A percentile compares a stretch with the other conserved stretches of the same genome.
Conservation (phyloP, 225 moss, liverwort and hornwort species). For the Ulota crispa region DNA sequence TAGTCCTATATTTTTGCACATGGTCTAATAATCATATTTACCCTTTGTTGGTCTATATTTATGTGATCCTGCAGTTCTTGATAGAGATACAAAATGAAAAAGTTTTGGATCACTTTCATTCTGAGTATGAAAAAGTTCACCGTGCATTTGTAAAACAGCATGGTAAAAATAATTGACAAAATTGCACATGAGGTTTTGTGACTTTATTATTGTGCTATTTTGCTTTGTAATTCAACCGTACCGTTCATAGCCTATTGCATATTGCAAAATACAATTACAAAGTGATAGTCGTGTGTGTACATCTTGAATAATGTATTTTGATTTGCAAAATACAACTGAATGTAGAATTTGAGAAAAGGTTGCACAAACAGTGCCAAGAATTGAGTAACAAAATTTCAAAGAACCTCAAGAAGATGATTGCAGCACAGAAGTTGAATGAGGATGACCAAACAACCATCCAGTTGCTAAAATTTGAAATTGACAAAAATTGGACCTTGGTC, state of each 20-base stretch:
- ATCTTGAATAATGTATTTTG: not conserved
- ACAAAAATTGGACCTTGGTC: conserved; percentile 86
- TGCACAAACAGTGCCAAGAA: conserved; percentile 70
- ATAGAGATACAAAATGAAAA: conserved; percentile 70
- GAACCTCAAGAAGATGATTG: conserved; percentile 61
- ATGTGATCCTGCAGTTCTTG: conserved; percentile 54
- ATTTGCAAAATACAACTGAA: not conserved
- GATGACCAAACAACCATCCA: conserved; percentile 75
- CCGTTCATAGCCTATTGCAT: not conserved
- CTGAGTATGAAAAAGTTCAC: conserved; percentile 75
- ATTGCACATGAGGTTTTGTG: not conserved
- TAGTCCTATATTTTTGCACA: too few relatives aligned
- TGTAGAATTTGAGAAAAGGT: conserved; percentile 77
- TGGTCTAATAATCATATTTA: not conserved
- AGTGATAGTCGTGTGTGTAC: too few relatives aligned
- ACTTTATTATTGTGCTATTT: not conserved
- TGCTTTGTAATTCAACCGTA: not conserved
- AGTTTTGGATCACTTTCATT: conserved; percentile 64
- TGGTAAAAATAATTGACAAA: conserved; percentile 28
- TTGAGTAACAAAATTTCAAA: conserved; percentile 64
- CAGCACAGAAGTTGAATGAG: conserved; percentile 67
- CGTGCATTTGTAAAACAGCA: conserved; percentile 73
- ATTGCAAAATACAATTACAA: not conserved
- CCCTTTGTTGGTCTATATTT: too few relatives aligned
- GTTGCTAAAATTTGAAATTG: conserved; percentile 67